Conservation (phyloP, 331 rosid genomes). For the Pyrus hybrid region DNA sequence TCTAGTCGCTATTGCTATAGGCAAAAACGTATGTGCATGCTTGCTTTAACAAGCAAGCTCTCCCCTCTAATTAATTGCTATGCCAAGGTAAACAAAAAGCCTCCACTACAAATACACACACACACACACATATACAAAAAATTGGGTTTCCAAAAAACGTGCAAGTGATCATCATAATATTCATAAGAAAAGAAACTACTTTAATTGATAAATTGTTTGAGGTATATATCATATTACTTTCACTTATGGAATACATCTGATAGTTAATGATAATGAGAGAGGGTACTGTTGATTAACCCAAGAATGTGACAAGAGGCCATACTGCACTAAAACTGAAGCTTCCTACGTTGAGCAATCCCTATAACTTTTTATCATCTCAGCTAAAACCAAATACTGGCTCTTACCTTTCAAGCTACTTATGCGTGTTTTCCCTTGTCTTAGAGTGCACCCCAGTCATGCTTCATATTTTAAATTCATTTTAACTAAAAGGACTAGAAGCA, state of each 20-base stretch:
- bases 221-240: neutral
- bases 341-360: neutral
- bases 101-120: neutral
- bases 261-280: neutral
- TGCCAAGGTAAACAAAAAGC: neutral
- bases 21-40: neutral
- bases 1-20: neutral
- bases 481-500: neutral
- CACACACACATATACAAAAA: neutral
- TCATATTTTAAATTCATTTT: neutral
- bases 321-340: neutral
- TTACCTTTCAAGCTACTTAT: neutral
- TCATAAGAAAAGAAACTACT: neutral
- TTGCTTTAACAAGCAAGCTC: neutral
- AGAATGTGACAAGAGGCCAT: neutral
- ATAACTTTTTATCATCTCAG: neutral
- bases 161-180: neutral
- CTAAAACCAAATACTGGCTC: neutral
- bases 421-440: neutral
- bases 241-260: no score
- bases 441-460: neutral
- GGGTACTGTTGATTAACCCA: neutral
- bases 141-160: neutral
- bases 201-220: neutral
- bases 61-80: neutral